phyloP scores from a whole-genome alignment of 305 asterid species.

The Caryopteris hybrid region DNA sequence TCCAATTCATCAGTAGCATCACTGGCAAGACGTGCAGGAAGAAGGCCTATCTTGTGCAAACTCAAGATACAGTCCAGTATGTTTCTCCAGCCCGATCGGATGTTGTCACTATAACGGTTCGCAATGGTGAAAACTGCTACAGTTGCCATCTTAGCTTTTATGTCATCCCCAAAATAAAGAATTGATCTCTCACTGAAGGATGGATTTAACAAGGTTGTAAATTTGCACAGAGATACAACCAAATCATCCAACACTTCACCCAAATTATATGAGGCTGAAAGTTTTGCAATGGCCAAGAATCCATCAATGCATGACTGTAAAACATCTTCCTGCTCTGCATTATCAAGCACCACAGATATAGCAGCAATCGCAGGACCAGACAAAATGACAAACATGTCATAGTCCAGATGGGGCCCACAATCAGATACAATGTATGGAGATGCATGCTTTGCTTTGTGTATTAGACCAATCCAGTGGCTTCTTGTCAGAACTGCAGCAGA shows the following conservation, averaged over 20 bases:
- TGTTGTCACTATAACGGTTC: constrained; percentile 77
- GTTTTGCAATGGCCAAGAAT: constrained; percentile 71
- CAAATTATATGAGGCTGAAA: constrained; percentile 61
- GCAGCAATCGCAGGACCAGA: constrained; percentile 92
- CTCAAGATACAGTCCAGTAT: constrained; percentile 86
- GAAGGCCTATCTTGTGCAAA: constrained; percentile 81
- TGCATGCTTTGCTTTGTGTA: constrained; percentile 67
- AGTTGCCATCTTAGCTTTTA: constrained; percentile 80
- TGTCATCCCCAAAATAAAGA: constrained; percentile 72
- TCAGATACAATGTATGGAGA: constrained; percentile 62
- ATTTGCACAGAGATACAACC: constrained; percentile 84
- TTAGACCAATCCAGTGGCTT: constrained; percentile 87
- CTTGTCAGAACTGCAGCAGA: constrained; percentile 42
- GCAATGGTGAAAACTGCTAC: constrained; percentile 81
- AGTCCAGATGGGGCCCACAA: constrained; percentile 61
- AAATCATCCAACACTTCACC: constrained; percentile 76
- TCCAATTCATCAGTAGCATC: constrained; percentile 79
- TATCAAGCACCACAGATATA: constrained; percentile 81
- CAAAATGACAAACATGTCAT: constrained; percentile 71
- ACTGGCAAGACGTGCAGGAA: constrained; percentile 79
- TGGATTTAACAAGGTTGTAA: constrained; percentile 70
- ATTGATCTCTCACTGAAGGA: constrained; percentile 55
- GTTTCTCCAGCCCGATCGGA: constrained; percentile 89
- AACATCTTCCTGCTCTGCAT: constrained; percentile 71
- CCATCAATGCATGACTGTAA: constrained; percentile 76